Conservation (phyloP, 805 yeast genomes). For the Martiniozyma abietophila region DNA sequence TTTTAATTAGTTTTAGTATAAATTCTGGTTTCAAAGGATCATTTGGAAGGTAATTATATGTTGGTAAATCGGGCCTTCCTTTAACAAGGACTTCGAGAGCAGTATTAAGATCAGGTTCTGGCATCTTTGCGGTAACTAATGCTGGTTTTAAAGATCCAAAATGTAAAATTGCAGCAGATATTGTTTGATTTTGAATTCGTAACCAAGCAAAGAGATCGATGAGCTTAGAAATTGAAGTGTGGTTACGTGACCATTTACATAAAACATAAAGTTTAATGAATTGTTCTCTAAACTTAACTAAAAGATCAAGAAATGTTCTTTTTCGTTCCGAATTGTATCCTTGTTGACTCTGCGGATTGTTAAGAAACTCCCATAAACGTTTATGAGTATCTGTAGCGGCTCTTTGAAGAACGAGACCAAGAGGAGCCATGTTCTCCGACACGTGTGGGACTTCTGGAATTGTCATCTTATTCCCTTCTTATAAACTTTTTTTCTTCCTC, state of each 20-base stretch:
- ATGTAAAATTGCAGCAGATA: conserved; percentile 57
- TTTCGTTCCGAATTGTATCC: conserved; percentile 54
- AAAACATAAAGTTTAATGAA: conserved; percentile 78
- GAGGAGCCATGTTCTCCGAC: conserved; percentile 58
- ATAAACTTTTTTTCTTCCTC: not conserved
- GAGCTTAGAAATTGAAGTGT: conserved; percentile 60
- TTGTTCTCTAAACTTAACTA: conserved; percentile 71
- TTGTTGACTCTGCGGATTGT: conserved; percentile 40
- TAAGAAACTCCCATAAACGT: conserved; percentile 51
- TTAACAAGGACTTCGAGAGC: conserved; percentile 74
- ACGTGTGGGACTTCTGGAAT: conserved; percentile 51
- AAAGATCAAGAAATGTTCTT: conserved; percentile 53
- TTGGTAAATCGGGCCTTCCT: conserved; percentile 68
- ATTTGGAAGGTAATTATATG: conserved; percentile 46
- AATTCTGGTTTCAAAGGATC: conserved; percentile 43
- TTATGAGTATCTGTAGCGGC: conserved; percentile 54
- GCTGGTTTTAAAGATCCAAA: conserved; percentile 60
- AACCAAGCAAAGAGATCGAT: conserved; percentile 88
- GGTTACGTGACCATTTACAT: conserved; percentile 77
- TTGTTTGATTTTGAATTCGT: conserved; percentile 60
- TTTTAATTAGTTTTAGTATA: conserved; percentile 51
- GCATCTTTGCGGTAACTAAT: conserved; percentile 81
- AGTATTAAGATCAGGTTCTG: conserved; percentile 84
- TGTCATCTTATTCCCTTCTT: not conserved
- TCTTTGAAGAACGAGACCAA: conserved; percentile 48